These are phyloP conservation scores for Macrophomina pseudophaseolina DNA, from an alignment of 2,329 filamentous ascomycete genomes.

Conservation along the genomic window DNA sequence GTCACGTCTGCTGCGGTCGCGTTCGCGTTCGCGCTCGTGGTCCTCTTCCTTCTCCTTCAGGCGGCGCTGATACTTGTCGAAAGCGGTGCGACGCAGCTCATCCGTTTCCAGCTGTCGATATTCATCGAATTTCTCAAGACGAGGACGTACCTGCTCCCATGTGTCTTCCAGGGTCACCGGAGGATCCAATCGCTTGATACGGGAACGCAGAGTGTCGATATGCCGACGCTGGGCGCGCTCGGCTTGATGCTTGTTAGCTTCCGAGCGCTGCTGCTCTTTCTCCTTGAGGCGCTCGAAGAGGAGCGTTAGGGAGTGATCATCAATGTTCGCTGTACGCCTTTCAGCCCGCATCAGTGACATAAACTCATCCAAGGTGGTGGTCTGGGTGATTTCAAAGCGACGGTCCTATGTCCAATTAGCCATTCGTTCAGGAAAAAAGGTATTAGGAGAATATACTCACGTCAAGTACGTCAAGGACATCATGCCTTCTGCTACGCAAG, in stretches of 20 bases:
- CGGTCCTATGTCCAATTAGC: conserved; percentile 66
- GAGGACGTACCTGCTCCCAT: conserved; percentile 84
- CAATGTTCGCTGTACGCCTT: conserved; percentile 85
- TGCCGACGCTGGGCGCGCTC: conserved; percentile 87
- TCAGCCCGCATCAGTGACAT: conserved; percentile 80
- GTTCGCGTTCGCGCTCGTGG: conserved; percentile 65
- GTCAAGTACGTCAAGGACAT: conserved; percentile 86
- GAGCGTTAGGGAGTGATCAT: conserved; percentile 75
- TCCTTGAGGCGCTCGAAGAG: conserved; percentile 90
- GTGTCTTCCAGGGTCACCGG: conserved; percentile 77
- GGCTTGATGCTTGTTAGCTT: conserved; percentile 80
- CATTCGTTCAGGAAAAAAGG: background rate
- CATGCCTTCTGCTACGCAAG: conserved; percentile 79
- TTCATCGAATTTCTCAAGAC: conserved; percentile 80
- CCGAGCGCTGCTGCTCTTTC: conserved; percentile 79
- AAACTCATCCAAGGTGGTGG: conserved; percentile 90
- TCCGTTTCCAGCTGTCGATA: conserved; percentile 84
- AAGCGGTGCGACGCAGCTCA: conserved; percentile 79
- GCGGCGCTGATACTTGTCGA: conserved; percentile 89
- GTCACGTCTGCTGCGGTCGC: conserved; percentile 58
- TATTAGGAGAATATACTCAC: conserved; percentile 57
- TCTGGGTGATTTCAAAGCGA: conserved; percentile 85
- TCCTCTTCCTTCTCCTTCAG: conserved; percentile 92
- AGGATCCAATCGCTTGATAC: conserved; percentile 89
- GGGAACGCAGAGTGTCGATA: conserved; percentile 81